These are phyloP conservation scores for Cytospora chrysosperma DNA, from an alignment of 2,329 filamentous ascomycete species.

Conservation along the genomic window DNA sequence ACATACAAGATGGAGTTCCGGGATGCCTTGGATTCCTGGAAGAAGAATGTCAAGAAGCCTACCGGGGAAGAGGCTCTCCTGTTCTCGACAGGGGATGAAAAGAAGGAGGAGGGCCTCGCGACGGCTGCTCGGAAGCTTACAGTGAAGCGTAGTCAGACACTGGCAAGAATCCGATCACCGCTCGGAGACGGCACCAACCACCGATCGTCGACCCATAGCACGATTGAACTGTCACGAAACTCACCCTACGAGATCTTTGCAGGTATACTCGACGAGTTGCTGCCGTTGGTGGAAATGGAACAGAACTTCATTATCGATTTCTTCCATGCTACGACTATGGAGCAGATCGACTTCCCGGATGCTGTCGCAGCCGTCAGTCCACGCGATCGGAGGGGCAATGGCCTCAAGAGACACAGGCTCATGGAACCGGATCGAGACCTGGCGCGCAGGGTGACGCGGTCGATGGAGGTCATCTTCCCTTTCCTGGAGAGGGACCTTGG, in stretches of 20 bases:
- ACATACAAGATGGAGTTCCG: constrained; percentile 82
- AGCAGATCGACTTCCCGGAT: constrained; percentile 80
- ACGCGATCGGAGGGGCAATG: constrained; percentile 66
- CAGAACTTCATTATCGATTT: constrained; percentile 98
- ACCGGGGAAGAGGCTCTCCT: constrained; percentile 81
- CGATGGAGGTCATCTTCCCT: constrained; percentile 85
- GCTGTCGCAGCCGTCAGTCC: constrained; percentile 66
- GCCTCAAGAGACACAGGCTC: constrained; percentile 70
- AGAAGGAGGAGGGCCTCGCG: constrained; percentile 71
- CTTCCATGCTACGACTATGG: constrained; percentile 88
- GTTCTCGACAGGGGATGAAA: constrained; percentile 85
- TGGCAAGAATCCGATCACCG: constrained; percentile 71
- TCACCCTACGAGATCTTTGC: constrained; percentile 80
- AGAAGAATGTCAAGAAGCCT: constrained; percentile 71
- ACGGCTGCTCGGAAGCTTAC: constrained; percentile 84
- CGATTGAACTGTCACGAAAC: constrained; percentile 50
- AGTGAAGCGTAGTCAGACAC: constrained; percentile 87
- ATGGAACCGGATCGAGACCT: constrained; percentile 88
- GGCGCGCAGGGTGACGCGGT: constrained; percentile 78
- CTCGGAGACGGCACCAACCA: constrained; percentile 61
- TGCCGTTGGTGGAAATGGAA: constrained; percentile 84
- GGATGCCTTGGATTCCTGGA: constrained; percentile 76
- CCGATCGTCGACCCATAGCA: constrained; percentile 51
- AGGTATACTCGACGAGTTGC: constrained; percentile 75
- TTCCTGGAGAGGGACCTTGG: constrained; percentile 80